Evolutionary conservation across 441 rosid genomes (phyloP).

Genomic region (Gossypium trilobum): DNA sequence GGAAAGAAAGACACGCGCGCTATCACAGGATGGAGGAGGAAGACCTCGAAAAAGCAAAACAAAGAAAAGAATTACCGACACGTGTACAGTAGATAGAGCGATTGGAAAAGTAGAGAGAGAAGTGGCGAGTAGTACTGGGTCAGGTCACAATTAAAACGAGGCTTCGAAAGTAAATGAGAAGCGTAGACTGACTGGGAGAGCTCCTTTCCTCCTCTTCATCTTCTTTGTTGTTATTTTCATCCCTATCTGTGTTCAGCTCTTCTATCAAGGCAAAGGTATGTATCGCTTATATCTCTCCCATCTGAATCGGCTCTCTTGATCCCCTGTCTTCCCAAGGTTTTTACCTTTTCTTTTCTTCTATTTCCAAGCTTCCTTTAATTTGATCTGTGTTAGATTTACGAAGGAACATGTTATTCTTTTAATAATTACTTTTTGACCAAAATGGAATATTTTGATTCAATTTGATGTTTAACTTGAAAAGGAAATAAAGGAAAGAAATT

Average conservation of each 20-base stretch:
- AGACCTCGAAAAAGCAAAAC: conserved; percentile 15
- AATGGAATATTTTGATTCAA: not conserved
- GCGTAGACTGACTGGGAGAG: conserved; percentile 25
- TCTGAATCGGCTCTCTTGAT: conserved; percentile 5
- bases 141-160: conserved; percentile 30
- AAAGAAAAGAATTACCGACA: not conserved
- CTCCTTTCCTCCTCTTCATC: conserved; percentile 2
- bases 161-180: conserved; percentile 27
- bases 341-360: conserved; percentile 5
- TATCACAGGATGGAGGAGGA: conserved; percentile 16
- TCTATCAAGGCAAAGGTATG: conserved; percentile 6
- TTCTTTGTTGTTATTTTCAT: not conserved
- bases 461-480: not conserved
- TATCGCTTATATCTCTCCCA: not conserved
- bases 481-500: not conserved
- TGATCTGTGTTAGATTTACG: conserved; percentile 16
- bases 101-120: not conserved
- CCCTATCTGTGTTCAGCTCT: not conserved
- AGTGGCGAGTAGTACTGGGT: conserved; percentile 16
- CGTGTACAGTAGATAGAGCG: conserved; percentile 17
- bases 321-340: not conserved
- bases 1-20: conserved; percentile 17
- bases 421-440: not conserved
- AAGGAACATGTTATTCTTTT: not conserved
- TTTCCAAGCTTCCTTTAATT: not conserved